Base-by-base conservation (phyloP, 2,329 filamentous ascomycete species). In the Remersonia thermophila region DNA sequence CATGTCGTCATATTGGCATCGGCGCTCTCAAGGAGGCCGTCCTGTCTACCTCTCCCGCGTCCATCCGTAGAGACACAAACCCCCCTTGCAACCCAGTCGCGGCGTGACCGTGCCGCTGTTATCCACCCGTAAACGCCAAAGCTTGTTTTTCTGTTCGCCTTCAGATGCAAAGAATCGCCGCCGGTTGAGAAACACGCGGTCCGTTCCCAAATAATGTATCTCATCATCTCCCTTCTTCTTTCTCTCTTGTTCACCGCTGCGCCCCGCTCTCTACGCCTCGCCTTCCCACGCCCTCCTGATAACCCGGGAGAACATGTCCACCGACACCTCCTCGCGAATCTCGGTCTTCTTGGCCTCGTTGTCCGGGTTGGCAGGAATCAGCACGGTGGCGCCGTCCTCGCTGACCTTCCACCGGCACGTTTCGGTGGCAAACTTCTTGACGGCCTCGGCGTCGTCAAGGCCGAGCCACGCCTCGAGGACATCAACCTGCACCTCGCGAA, bases 291-390 rank as follows among this genome's bases (percentile, higher is more conserved):
- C 81, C 54, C 87, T 73, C 60, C 81, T 73, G 45, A 94, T 76
- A 43, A 93, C 77, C 49, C 84, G 71, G 35, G 75, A 67, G 60
- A 87, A 87, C 66, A 85, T 85, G 49, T 91, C 83, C 41, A 93
- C 80, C 61, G 82, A 85, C 55, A 98, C 91, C 47, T 91, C 87
- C 69, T 98, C 91, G 52, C 87, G 76, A 54, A 95, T 93, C 59
- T 95, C 83, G 28, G 86, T 81, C 61, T 91, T 91, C 69, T 93
- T 85, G 30, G 86, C 91, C 73, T 96, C 89, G 59, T 95, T 95
- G 64, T 98, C 91, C 55, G 91, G 83, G 67, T 98, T 98, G 54
- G 80, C 68, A 38, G 91, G 91, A 38, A 98, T 74, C 58, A 75
- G 74, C 45, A 95, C 78, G 30, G 65, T 10, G 10, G 70, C 67